These are phyloP conservation scores for Kodamaea kaohsiungensis DNA, from an alignment of 805 yeast genomes.

Conservation along the genomic window DNA sequence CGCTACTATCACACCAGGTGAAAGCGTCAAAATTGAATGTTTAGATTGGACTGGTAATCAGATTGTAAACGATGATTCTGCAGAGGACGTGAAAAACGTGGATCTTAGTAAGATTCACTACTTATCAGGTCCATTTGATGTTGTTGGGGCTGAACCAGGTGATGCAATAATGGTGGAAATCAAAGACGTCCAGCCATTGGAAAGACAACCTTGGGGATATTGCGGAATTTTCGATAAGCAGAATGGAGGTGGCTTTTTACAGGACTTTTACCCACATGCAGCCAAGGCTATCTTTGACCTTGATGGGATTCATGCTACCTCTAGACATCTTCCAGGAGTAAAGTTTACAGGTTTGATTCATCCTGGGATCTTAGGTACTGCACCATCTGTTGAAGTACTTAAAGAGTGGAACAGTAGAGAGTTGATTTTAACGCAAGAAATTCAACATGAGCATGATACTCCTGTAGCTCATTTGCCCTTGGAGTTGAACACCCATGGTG, in stretches of 20 bases:
- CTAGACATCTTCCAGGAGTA: slow-evolving; percentile 52
- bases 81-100: slow-evolving; percentile 48
- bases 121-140: slow-evolving; percentile 49
- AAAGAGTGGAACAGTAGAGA: slow-evolving; percentile 49
- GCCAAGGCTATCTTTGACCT: slow-evolving; percentile 55
- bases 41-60: slow-evolving; percentile 59
- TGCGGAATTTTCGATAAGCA: slow-evolving; percentile 49
- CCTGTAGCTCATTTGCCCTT: slow-evolving; percentile 47
- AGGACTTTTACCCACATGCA: slow-evolving; percentile 49
- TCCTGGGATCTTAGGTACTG: slow-evolving; percentile 54
- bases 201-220: slow-evolving; percentile 56
- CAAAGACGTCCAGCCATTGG: slow-evolving; percentile 53
- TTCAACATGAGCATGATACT: slow-evolving; percentile 29
- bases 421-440: slow-evolving; percentile 31
- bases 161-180: slow-evolving; percentile 51
- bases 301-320: slow-evolving; percentile 50
- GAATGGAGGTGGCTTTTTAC: slow-evolving; percentile 55
- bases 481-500: slow-evolving; percentile 39
- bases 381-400: slow-evolving; percentile 46
- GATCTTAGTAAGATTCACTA: slow-evolving; percentile 50
- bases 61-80: slow-evolving; percentile 45
- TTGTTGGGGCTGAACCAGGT: slow-evolving; percentile 48
- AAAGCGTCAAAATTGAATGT: slow-evolving; percentile 49
- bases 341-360: slow-evolving; percentile 51
- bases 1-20: slow-evolving; percentile 41